Evolutionary conservation across 2,329 filamentous ascomycete species (phyloP), one percentile per base, ranked within the genome.

Genomic region (Fusarium begoniae): DNA sequence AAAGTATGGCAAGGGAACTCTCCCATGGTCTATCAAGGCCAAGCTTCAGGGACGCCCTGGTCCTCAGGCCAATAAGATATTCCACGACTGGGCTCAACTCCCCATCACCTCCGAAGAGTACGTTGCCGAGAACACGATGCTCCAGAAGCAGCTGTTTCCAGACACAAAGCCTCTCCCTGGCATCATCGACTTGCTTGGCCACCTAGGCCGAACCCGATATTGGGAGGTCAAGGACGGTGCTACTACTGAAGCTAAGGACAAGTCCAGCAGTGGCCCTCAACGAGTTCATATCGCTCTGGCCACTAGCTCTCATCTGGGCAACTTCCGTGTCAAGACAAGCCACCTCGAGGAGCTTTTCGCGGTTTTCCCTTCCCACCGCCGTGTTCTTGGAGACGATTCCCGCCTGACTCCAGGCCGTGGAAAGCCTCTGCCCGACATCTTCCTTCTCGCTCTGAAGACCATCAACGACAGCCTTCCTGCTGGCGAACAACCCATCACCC

Each of bases 11-110:
- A 90, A 90, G 56, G 92, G 94, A 2, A 81, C 85, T 20, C 86
- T 98, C n/a, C 96, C 96, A 2, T 98, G 96, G 96, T 91, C 90
- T 70, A 91, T 99, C 84, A 98, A 98, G 86, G 95, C 96, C 15
- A 93, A 94, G 82, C 86, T 98, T 17, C 89, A 90, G 78, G 89
- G 89, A 66, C 88, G 89, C 6, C 88, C 89, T 5, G 87, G 86
- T 20, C 85, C 86, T 26, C 83, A 83, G 13, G 87, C 88, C 67
- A 89, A 85, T 80, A 82, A 83, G 74, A 84, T 91, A 77, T 89
- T 90, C 80, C 89, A 92, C 79, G 87, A 92, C 57, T 98, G 96
- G 95, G 95, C 96, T 3, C 84, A 96, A 78, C 90, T 98, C 26
- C 94, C 95, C 74, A 93, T 98, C 75, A 82, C 90, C 0, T 82